Base-by-base conservation (phyloP, 805 yeast species). In the Cyberlindnera veronae region DNA sequence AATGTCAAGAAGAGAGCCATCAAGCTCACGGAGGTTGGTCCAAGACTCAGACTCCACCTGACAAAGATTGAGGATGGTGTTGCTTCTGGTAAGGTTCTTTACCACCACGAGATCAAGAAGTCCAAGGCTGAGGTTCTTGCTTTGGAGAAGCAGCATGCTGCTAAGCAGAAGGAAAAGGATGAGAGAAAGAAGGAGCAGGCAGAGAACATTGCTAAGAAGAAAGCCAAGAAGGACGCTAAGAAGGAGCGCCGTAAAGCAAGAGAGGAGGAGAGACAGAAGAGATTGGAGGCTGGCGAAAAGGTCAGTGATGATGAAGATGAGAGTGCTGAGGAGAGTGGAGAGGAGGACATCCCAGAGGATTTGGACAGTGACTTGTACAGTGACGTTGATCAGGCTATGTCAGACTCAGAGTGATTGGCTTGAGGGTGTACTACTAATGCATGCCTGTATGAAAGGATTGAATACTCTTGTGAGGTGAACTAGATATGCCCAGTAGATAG, bases 41-140 rank as follows among this genome's bases (percentile, higher is more conserved):
- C 99, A 27, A 74, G 99, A 50, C 64, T 93, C 62, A 78, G 76
- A 51, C 67, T 93, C 62, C 69, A 79, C 37, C 67, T 93, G 42
- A 67, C 83, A 36, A 93, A 93, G 66, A 86, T 93, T 39, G 97
- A 91, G 64, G 98, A 91, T 57, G 95, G 93, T 14, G 75, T 86
- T 17, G 91, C 96, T 43, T 69, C 81, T 0, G 96, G 97, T 38
- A 90, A 87, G 65, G 87, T 93, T 14, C 63, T 93, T 45, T 87
- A 84, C 64, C 99, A 93, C 60, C 72, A 86, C 32, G 72, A 68
- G 39, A 69, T 88, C 45, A 66, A 67, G 38, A 90, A 90, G 64
- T 62, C 84, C 4, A 69, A 70, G 44, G 63, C 67, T 35, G 95
- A 91, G 60, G 66, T 73, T 23, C 67, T 68, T 44, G 71, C 64